Base-by-base conservation (phyloP, 176 grass and related monocot genomes). In the Olyra latifolia region DNA sequence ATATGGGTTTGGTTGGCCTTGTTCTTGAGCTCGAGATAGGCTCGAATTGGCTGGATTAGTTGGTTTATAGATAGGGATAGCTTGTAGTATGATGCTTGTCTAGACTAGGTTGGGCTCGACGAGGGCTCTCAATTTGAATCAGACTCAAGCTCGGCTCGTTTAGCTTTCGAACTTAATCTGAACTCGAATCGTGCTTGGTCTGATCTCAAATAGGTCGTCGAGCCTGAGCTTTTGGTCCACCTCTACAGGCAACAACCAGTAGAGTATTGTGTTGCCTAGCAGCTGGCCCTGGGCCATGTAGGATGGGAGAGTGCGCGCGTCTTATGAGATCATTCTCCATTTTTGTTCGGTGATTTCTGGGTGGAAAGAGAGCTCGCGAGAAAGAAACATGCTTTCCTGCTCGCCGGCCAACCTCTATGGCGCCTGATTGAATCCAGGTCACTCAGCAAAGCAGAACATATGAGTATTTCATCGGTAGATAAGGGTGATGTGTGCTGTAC, bases 391-490 rank as follows among this genome's bases (percentile, higher is more conserved):
- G 23, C 65, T 50, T 22, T 61, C 27, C 16, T 72, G 53, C 58
- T 83, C 66, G 74, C 46, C 59, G 23, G 20, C 61, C 35, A 49
- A 80, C 48, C 42, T 44, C 43, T 20, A 47, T 23, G 62, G 19
- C 25, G 48, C 53, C 62, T 69, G 81, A 75, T 76, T 80, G 76
- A 63, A 43, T 71, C 65, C 87, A 89, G 70, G 76, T 85, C 82
- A 80, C 4, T 62, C 19, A 7, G 19, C 24, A 69, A 84, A 75
- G 54, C 25, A 27, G 20, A 20, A 57, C 22, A 43, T 57, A 69
- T 6, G 64, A 57, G 13, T 69, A 45, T 69, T 27, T 69, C 23
- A 28, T 80, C 49, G n/a, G 22, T 42, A 5, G 45, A 67, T 52
- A 69, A 27, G 50, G 56, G 9, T 44, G 17, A 2, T 16, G 62